Evolutionary conservation across 371 early-diverging fungal genomes (phyloP).

Genomic region (Mycotypha africana): DNA sequence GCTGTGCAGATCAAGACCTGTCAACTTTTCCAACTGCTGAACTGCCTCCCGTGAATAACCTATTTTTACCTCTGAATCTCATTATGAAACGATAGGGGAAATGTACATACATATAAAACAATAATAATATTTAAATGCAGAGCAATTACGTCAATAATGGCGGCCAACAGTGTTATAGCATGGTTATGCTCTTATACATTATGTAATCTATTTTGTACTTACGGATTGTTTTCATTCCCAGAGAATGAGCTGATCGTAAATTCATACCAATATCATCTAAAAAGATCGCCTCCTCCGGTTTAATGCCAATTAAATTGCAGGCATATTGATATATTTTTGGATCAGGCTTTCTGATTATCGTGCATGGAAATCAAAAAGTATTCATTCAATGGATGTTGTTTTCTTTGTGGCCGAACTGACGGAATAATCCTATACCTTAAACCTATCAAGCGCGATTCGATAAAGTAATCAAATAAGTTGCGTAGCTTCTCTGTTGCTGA

Average conservation of each 20-base stretch:
- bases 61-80: constrained; percentile 46
- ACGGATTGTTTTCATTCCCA: constrained; percentile 65
- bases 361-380: neutral
- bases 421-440: constrained; percentile 27
- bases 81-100: neutral
- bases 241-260: constrained; percentile 53
- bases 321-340: constrained; percentile 59
- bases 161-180: too few species aligned
- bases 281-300: constrained; percentile 60
- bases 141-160: too few species aligned
- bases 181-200: neutral
- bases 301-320: constrained; percentile 53
- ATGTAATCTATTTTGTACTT: constrained; percentile 11
- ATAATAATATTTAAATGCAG: constrained; percentile 4
- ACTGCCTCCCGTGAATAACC: constrained; percentile 59
- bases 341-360: constrained; percentile 59
- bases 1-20: constrained; percentile 29
- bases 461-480: constrained; percentile 34
- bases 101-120: constrained; percentile 4
- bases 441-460: constrained; percentile 41
- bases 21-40: constrained; percentile 36
- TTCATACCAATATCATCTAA: constrained; percentile 79
- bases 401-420: too few species aligned
- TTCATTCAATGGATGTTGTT: neutral
- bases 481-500: constrained; percentile 26